phyloP scores from a whole-genome alignment of 2,329 filamentous ascomycete species.

The Penicillium sp. region DNA sequence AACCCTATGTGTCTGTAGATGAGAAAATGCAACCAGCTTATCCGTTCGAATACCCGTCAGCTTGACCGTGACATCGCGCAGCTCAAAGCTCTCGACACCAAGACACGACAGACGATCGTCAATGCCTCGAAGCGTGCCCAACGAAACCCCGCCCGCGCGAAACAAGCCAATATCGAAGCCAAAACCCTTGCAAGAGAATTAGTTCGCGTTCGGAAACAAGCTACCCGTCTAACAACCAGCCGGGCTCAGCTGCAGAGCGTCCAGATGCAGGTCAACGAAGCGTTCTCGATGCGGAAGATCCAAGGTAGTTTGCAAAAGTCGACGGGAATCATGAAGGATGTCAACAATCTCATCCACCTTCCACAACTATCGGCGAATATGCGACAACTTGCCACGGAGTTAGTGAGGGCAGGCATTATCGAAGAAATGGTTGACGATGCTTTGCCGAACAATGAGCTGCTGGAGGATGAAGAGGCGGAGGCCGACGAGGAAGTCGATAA shows the following conservation, averaged over 20 bases:
- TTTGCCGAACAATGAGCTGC: conserved; percentile 73
- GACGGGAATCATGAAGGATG: conserved; percentile 95
- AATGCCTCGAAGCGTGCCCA: conserved; percentile 81
- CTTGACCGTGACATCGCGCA: conserved; percentile 89
- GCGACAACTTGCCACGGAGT: conserved; percentile 81
- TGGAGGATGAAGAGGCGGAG: conserved; percentile 74
- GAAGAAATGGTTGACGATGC: conserved; percentile 95
- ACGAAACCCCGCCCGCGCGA: conserved; percentile 75
- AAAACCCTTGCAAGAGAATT: conserved; percentile 89
- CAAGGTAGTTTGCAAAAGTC: conserved; percentile 86
- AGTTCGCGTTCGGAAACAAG: conserved; percentile 78
- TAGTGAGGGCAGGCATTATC: conserved; percentile 94
- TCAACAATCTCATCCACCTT: conserved; percentile 81
- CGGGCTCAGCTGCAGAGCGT: conserved; percentile 93
- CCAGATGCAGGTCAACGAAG: conserved; percentile 97
- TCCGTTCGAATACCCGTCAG: conserved; percentile 88
- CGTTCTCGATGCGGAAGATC: conserved; percentile 93
- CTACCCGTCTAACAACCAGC: conserved; percentile 75
- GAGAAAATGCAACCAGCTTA: conserved; percentile 90
- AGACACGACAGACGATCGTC: conserved; percentile 84
- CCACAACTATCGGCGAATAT: conserved; percentile 89
- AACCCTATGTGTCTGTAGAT: conserved; percentile 61
- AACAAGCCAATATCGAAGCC: conserved; percentile 80
- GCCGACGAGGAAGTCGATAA: conserved; percentile 89
- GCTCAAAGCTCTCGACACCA: conserved; percentile 78